Conservation (phyloP, 2,329 filamentous ascomycete species). For the Aspergillus hiratsukae region DNA sequence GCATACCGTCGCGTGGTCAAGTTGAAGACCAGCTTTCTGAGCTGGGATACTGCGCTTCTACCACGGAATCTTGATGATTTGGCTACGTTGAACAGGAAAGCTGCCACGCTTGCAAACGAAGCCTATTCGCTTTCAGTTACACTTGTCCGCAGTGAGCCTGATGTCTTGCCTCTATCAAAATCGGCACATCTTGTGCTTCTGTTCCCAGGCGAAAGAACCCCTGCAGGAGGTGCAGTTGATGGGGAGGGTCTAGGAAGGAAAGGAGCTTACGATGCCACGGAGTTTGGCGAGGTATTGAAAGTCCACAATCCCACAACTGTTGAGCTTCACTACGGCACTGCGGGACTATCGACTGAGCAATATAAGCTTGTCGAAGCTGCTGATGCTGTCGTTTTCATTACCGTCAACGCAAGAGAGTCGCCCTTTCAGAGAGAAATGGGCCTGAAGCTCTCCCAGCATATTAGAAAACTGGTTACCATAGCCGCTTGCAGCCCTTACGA, state of each 20-base stretch:
- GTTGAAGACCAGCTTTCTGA: conserved; percentile 36
- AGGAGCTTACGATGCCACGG: conserved; percentile 27
- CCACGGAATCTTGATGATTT: conserved; percentile 15
- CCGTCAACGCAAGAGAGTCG: conserved; percentile 37
- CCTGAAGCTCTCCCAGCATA: conserved; percentile 25
- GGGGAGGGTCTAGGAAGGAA: conserved; percentile 33
- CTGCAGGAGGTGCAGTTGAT: conserved; percentile 35
- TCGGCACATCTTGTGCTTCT: conserved; percentile 32
- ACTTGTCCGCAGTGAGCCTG: conserved; percentile 31
- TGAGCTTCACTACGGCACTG: conserved; percentile 32
- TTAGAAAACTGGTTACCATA: conserved; percentile 33
- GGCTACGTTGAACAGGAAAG: conserved; percentile 20
- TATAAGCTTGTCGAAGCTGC: conserved; percentile 31
- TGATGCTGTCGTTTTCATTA: conserved; percentile 37
- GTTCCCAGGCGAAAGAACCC: conserved; percentile 33
- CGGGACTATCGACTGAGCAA: conserved; percentile 27
- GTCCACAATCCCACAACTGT: conserved; percentile 20
- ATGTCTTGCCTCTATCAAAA: conserved; percentile 28
- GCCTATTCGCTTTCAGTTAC: conserved; percentile 40
- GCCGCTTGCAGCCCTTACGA: conserved; percentile 44
- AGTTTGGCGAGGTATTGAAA: conserved; percentile 32
- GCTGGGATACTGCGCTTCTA: conserved; percentile 27
- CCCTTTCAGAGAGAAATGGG: conserved; percentile 35
- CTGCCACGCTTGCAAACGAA: conserved; percentile 26
- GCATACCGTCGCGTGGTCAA: conserved; percentile 32